A percentile compares a stretch with the other conserved stretches of the same genome.
Evolutionary conservation across 2,329 filamentous ascomycete genomes (phyloP).

Genomic region (Macrophomina tecta): DNA sequence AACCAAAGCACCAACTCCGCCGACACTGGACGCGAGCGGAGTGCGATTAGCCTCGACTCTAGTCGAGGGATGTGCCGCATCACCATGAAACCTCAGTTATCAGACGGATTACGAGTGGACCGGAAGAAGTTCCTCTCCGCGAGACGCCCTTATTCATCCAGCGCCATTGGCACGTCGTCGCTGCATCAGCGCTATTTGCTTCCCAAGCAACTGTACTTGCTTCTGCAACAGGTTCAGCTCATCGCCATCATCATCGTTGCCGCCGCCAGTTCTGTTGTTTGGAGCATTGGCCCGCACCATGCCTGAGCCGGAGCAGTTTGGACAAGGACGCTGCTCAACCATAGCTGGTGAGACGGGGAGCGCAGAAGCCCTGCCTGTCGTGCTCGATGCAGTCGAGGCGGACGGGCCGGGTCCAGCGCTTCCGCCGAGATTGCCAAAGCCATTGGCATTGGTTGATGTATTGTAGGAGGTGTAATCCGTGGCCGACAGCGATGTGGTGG

Average conservation of each 20-base stretch:
- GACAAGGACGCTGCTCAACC: constrained; percentile 15
- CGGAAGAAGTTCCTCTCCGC: neutral
- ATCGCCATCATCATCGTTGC: constrained; percentile 21
- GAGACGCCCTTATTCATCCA: constrained; percentile 14
- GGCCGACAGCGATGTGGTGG: constrained; percentile 6
- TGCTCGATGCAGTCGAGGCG: constrained; percentile 18
- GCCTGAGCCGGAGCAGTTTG: constrained; percentile 26
- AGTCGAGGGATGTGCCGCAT: neutral
- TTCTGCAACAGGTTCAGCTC: constrained; percentile 28
- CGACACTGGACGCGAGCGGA: neutral
- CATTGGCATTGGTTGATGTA: constrained; percentile 17
- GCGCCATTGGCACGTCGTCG: constrained; percentile 23
- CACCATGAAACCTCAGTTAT: neutral
- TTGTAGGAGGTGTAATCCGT: constrained; percentile 25
- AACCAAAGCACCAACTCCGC: neutral
- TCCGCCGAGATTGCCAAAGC: constrained; percentile 13
- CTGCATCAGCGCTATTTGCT: constrained; percentile 29
- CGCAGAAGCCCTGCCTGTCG: constrained; percentile 21
- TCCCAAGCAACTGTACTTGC: constrained; percentile 28
- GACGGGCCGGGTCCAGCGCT: constrained; percentile 14
- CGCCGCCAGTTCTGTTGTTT: constrained; percentile 18
- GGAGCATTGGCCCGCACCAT: constrained; percentile 15
- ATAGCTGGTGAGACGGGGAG: constrained; percentile 20
- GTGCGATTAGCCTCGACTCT: neutral
- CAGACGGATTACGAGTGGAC: neutral